Conservation (phyloP, 1,284 basidiomycete genomes). For the Pisolithus thermaeus region DNA sequence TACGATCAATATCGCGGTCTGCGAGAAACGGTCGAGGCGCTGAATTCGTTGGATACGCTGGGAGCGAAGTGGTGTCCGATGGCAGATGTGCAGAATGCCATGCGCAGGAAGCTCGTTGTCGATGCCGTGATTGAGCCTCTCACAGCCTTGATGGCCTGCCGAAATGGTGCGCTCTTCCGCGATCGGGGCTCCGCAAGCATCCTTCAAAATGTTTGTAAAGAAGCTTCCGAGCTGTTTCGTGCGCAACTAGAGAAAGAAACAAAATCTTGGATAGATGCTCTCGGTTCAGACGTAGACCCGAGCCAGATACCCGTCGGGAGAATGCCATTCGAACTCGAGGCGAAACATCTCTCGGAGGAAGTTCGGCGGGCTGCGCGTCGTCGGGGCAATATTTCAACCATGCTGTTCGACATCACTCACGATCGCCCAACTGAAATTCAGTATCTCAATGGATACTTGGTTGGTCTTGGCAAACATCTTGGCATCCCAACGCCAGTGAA, state of each 20-base stretch:
- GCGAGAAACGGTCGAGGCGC: conserved; percentile 62
- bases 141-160: conserved; percentile 76
- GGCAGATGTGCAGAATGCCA: conserved; percentile 60
- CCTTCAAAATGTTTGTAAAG: conserved; percentile 46
- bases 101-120: conserved; percentile 81
- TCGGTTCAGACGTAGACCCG: conserved; percentile 25
- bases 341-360: conserved; percentile 40
- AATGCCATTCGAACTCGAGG: conserved; percentile 38
- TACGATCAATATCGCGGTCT: conserved; percentile 52
- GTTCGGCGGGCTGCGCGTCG: conserved; percentile 48
- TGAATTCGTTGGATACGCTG: conserved; percentile 55
- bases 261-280: conserved; percentile 30
- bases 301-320: conserved; percentile 30
- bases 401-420: conserved; percentile 62
- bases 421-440: conserved; percentile 71
- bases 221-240: conserved; percentile 56
- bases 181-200: conserved; percentile 40
- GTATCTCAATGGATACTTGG: conserved; percentile 84
- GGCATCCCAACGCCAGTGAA: conserved; percentile 61
- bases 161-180: conserved; percentile 70
- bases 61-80: conserved; percentile 66
- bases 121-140: conserved; percentile 87
- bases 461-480: conserved; percentile 58
- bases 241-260: conserved; percentile 45
- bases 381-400: conserved; percentile 68